Evolutionary conservation across 2,329 filamentous ascomycete species (phyloP), one percentile per base, ranked within the genome.

Genomic region (Blastomyces gilchristii): DNA sequence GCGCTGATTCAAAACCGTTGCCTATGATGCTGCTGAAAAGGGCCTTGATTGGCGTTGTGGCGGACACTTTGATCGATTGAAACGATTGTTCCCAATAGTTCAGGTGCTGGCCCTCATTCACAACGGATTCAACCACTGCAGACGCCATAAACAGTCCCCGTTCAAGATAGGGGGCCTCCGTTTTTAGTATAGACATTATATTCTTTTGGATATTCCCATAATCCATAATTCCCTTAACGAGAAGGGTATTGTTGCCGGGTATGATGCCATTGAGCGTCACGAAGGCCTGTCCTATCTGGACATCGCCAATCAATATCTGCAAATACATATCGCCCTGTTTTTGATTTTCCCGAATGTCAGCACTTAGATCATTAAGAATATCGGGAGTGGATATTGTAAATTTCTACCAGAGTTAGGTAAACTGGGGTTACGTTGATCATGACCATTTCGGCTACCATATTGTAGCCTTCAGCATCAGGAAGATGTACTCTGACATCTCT

Each of bases 221-320:
- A 28, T 62, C 45, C 5, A 64, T n/a, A 18, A 58, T 64, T 56
- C 43, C 60, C 25, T 62, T 49, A 39, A 64, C 60, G 39, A 62
- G 45, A 37, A 64, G 47, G 14, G 59, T 62, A 47, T 64, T 64
- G 60, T 61, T 54, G 25, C 60, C 63, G 14, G 63, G 60, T 16
- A 61, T 60, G 34, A 64, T 62, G 12, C 47, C 60, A 28, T 62
- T 39, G 28, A 62, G 37, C 9, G 61, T 14, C 31, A 50, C 50
- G 28, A 57, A 54, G 4, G 18, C 60, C 25, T 49, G 25, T 3
- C 60, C 60, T 41, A 54, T n/a, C 28, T 53, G 22, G 34, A 61
- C 31, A 41, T 54, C 37, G n/a, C 60, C 60, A 43, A 61, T 25
- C 22, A 45, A 18, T 16, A 61, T 28, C 6, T 12, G 28, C 9